Evolutionary conservation across 2,329 filamentous ascomycete genomes (phyloP), one percentile per base, ranked within the genome.

Genomic region (Sarocladium brachiariae): DNA sequence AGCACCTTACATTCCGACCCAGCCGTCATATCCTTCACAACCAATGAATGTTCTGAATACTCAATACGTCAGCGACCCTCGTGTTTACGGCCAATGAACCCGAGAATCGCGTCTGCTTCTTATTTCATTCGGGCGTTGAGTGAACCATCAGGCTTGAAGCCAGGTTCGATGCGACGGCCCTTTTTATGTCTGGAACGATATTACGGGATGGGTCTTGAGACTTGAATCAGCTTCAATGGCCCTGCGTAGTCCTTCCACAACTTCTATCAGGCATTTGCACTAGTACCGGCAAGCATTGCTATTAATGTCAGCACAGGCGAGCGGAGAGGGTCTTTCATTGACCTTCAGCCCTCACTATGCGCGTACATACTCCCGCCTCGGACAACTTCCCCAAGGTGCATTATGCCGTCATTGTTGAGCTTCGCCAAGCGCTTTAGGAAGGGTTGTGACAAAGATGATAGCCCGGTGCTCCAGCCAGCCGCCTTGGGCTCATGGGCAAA

Each of bases 261-360:
- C 64, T 47, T 76, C 63, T 4, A 68, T 68, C 13, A 77, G 67
- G 52, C 75, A 77, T 55, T 77, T 72, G 2, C 71, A 60, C 18
- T 69, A 2, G 66, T 70, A 24, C 61, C 61, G 0, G 67, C 67
- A 13, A 70, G 54, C 52, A n/a, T 66, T 68, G 30, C 68, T 69
- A 35, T 73, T 66, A 63, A 64, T 70, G 16, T 59, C 57, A 2
- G 65, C 55, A 2, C 58, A 63, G 1, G 61, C 64, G 25, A 76
- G 61, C 0, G 71, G 69, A 53, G 76, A 71, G 11, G 64, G n/a
- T n/a, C n/a, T 61, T 13, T 53, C 59, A 0, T 62, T 58, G 4
- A 73, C 57, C 52, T 67, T 65, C n/a, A n/a, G n/a, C n/a, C n/a
- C n/a, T n/a, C n/a, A n/a, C n/a, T n/a, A n/a, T n/a, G n/a, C n/a